Evolutionary conservation across 1,284 basidiomycete species (phyloP).

Genomic region (Meripilus lineatus): DNA sequence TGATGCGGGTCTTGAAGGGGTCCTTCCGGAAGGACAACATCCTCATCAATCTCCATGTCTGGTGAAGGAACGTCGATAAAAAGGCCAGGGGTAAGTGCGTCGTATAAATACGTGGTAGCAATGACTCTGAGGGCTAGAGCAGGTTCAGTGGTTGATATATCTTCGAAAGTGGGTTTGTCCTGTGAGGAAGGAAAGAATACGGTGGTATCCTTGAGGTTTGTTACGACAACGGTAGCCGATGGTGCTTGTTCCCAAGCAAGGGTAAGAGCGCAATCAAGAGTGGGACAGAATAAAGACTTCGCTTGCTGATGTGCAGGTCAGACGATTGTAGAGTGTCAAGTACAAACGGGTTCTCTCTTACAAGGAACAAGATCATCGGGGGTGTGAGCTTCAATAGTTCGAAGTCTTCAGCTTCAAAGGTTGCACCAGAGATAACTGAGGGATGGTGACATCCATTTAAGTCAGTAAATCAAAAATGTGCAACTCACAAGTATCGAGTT

Average conservation of each 20-base stretch:
- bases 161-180: neutral
- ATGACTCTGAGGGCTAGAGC: conserved; percentile 1
- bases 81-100: neutral
- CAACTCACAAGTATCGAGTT: neutral
- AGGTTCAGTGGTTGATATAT: conserved; percentile 2
- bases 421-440: neutral
- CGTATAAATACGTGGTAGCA: neutral
- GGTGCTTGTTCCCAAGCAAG: too few relatives aligned
- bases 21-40: conserved; percentile 3
- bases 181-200: conserved; percentile 1
- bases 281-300: neutral
- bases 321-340: neutral
- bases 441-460: too few relatives aligned
- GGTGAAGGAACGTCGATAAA: neutral
- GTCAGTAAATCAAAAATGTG: neutral
- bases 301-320: neutral
- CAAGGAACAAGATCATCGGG: neutral
- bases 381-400: neutral
- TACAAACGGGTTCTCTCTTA: neutral
- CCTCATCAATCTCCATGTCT: neutral
- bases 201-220: conserved; percentile 3
- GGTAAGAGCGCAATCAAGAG: neutral
- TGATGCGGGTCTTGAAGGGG: conserved; percentile 4
- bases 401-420: neutral
- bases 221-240: conserved; percentile 7